Conservation (phyloP, 192 early-diverging fungal genomes). For the Coemansia reversa region DNA sequence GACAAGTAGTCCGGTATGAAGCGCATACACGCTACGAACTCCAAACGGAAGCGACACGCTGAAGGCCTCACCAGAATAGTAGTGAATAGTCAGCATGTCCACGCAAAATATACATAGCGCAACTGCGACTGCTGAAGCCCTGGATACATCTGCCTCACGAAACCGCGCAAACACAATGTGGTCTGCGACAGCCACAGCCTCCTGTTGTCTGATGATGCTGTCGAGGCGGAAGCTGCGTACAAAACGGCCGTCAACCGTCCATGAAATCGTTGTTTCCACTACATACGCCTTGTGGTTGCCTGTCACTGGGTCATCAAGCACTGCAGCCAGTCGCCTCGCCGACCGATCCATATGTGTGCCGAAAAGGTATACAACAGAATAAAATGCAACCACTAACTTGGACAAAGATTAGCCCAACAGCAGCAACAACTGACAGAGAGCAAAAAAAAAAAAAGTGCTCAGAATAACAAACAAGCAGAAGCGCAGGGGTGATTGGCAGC, state of each 20-base stretch:
- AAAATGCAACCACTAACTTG: background rate
- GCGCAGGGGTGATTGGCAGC: background rate
- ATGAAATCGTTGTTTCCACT: constrained; percentile 11
- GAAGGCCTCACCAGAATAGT: constrained; percentile 35
- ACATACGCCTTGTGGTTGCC: constrained; percentile 31
- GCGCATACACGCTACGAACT: constrained; percentile 25
- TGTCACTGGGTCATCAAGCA: constrained; percentile 21
- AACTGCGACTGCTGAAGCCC: constrained; percentile 6
- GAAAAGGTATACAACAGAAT: background rate
- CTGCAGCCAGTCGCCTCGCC: constrained; percentile 13
- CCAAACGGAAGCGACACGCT: constrained; percentile 35
- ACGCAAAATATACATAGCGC: constrained; percentile 43
- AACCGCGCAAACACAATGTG: constrained; percentile 41
- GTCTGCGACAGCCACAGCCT: background rate
- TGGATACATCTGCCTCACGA: background rate
- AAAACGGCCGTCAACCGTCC: constrained; percentile 31
- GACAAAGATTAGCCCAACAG: background rate
- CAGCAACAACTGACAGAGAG: background rate
- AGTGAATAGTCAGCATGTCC: constrained; percentile 38
- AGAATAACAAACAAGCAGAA: constrained; percentile 10
- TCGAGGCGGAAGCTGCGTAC: constrained; percentile 32
- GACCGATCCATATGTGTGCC: background rate
- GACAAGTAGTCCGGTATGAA: constrained; percentile 41
- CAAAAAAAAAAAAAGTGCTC: constrained; percentile 9
- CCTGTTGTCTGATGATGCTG: background rate